These are phyloP conservation scores for Cordyceps cicadae DNA, from an alignment of 2,329 filamentous ascomycete genomes.

Conservation along the genomic window DNA sequence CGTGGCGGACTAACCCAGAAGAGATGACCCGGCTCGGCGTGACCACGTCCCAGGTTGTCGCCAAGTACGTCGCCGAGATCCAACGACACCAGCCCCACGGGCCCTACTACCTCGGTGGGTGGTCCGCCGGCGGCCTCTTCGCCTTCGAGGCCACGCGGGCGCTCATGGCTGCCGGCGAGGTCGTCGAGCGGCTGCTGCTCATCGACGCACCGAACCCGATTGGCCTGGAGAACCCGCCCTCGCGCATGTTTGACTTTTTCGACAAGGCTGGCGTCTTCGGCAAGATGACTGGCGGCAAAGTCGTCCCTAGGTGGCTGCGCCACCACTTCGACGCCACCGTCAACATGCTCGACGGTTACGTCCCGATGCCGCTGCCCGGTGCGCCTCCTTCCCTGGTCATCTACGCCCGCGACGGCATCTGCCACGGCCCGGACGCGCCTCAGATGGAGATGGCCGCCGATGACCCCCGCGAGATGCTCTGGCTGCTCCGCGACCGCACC, in stretches of 20 bases:
- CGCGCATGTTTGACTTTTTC: slow-evolving; percentile 60
- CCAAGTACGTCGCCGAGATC: background rate
- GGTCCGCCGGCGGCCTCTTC: background rate
- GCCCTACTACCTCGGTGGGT: background rate
- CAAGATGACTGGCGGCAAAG: slow-evolving; percentile 40
- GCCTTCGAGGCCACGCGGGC: slow-evolving; percentile 21
- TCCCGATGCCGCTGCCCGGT: slow-evolving; percentile 47
- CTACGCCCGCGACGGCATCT: slow-evolving; percentile 65
- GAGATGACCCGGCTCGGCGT: slow-evolving; percentile 36
- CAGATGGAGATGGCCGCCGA: slow-evolving; percentile 38
- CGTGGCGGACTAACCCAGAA: slow-evolving; percentile 29
- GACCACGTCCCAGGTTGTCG: slow-evolving; percentile 15
- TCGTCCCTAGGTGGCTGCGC: slow-evolving; percentile 57
- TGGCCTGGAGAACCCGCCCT: slow-evolving; percentile 59
- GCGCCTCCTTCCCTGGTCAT: slow-evolving; percentile 57
- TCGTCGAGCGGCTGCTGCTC: slow-evolving; percentile 52
- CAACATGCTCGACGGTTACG: slow-evolving; percentile 58
- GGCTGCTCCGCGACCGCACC: slow-evolving; percentile 64
- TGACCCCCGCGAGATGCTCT: slow-evolving; percentile 23
- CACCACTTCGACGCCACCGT: slow-evolving; percentile 66
- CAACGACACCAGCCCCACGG: background rate
- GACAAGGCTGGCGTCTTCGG: slow-evolving; percentile 64
- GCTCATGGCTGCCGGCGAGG: slow-evolving; percentile 50
- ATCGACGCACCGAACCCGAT: slow-evolving; percentile 60
- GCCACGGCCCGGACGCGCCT: slow-evolving; percentile 36